Percentiles rank a stretch among this genome's conserved stretches.
These are phyloP conservation scores for Priceomyces medius DNA, from an alignment of 805 yeast species.

Conservation along the genomic window DNA sequence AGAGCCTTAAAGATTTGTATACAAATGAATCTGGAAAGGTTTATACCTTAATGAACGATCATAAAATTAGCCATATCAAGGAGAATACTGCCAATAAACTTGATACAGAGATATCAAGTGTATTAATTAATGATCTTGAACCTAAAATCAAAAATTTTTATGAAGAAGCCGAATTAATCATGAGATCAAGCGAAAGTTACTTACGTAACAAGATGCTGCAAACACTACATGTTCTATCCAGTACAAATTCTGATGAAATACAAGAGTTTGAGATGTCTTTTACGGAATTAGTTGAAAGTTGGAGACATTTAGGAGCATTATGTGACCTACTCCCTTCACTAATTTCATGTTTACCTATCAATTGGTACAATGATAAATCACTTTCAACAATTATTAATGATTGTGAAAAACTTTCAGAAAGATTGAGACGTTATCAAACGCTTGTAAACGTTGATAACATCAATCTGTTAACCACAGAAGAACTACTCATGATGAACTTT, in stretches of 20 bases:
- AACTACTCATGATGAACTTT: conserved; percentile 24
- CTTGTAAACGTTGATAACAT: conserved; percentile 16
- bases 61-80: conserved; percentile 7
- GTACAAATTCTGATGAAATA: neutral
- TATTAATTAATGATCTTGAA: conserved; percentile 11
- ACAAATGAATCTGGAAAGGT: conserved; percentile 13
- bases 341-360: conserved; percentile 31
- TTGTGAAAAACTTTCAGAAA: conserved; percentile 23
- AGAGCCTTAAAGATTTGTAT: conserved; percentile 21
- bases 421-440: conserved; percentile 18
- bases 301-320: conserved; percentile 20
- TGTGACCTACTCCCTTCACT: conserved; percentile 32
- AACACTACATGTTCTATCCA: neutral
- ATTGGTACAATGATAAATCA: conserved; percentile 36
- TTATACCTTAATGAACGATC: conserved; percentile 14
- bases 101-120: conserved; percentile 5
- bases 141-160: conserved; percentile 19
- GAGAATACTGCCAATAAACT: conserved; percentile 4
- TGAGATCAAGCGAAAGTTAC: conserved; percentile 10
- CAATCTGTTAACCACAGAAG: conserved; percentile 14
- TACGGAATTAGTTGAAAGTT: conserved; percentile 13
- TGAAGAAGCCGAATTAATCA: conserved; percentile 12
- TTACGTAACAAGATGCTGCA: neutral
- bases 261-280: neutral
- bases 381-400: conserved; percentile 26